Base-by-base conservation (phyloP, 805 yeast species). In the Teunomyces stri region DNA sequence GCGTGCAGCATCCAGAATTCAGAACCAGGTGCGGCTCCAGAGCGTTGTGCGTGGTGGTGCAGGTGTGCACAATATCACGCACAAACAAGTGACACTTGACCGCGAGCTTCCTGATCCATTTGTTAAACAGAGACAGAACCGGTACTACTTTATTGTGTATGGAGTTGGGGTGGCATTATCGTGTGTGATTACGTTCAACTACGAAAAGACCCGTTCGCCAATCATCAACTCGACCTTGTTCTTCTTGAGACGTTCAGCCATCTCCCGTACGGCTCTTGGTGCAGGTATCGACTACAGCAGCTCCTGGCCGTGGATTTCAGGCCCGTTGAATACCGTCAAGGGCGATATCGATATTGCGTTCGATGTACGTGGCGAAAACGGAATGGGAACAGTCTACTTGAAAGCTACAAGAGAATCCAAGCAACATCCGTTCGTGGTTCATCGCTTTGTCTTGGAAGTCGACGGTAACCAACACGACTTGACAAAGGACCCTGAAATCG, bases 151-250 rank as follows among this genome's bases (percentile, higher is more conserved):
- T 62, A 64, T 74, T 5, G 62, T 57, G 7, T 72, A 72, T 48
- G 75, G 69, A 1, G 44, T 70, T 18, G 78, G 76, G 1, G 66
- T 72, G 7, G 55, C 65, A 1, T 54, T 65, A n/a, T 62, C 73
- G 20, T 71, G 74, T 53, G 61, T 57, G 5, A 77, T 87, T 27
- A 87, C 92, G 58, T 85, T 92, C 78, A 91, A 94, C 72, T 91
- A 92, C 68, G 99, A 94, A 64, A 91, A 90, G 64, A 83, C 90
- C 15, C 82, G 87, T 39, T 88, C 96, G 11, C 97, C 98, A 1
- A 79, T 92, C 49, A 86, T 92, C 57, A 80, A 86, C 35, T 91
- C 96, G 5, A 86, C 96, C 3, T 71, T 94, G 64, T 90, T 89
- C 65, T 86, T 89, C 52, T 69, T 92, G 56, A 80, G 99, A 61